These are phyloP conservation scores for Calonectria pseudoreteaudii DNA, from an alignment of 2,329 filamentous ascomycete species.

Conservation along the genomic window DNA sequence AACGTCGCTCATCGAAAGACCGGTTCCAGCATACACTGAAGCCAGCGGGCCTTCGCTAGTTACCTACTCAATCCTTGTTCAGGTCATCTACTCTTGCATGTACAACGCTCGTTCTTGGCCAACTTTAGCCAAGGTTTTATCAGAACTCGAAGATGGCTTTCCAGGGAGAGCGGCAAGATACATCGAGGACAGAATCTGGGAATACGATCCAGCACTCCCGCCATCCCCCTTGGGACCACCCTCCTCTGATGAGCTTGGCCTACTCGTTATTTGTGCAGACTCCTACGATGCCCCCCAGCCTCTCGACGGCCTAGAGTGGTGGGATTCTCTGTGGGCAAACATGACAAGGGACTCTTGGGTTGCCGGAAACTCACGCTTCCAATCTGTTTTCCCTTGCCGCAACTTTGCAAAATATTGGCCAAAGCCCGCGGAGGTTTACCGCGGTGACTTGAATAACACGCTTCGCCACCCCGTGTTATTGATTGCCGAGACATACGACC, in stretches of 20 bases:
- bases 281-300: constrained; percentile 57
- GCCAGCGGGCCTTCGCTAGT: constrained; percentile 56
- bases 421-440: constrained; percentile 58
- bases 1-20: constrained; percentile 51
- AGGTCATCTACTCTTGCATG: constrained; percentile 53
- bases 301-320: constrained; percentile 55
- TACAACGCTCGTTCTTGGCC: constrained; percentile 58
- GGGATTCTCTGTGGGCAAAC: constrained; percentile 58
- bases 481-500: constrained; percentile 62
- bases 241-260: constrained; percentile 52
- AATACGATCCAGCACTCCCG: constrained; percentile 54
- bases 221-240: constrained; percentile 43
- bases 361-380: constrained; percentile 61
- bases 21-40: constrained; percentile 52
- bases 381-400: constrained; percentile 57
- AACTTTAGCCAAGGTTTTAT: constrained; percentile 9
- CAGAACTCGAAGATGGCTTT: constrained; percentile 24
- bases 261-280: constrained; percentile 60
- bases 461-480: constrained; percentile 59
- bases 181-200: constrained; percentile 54
- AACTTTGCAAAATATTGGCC: constrained; percentile 61
- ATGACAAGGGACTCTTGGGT: constrained; percentile 61
- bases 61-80: constrained; percentile 58
- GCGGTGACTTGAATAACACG: constrained; percentile 57
- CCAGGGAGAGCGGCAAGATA: constrained; percentile 52